These are phyloP conservation scores for Diaporthe sp. DNA, from an alignment of 2,329 filamentous ascomycete genomes.

Conservation along the genomic window DNA sequence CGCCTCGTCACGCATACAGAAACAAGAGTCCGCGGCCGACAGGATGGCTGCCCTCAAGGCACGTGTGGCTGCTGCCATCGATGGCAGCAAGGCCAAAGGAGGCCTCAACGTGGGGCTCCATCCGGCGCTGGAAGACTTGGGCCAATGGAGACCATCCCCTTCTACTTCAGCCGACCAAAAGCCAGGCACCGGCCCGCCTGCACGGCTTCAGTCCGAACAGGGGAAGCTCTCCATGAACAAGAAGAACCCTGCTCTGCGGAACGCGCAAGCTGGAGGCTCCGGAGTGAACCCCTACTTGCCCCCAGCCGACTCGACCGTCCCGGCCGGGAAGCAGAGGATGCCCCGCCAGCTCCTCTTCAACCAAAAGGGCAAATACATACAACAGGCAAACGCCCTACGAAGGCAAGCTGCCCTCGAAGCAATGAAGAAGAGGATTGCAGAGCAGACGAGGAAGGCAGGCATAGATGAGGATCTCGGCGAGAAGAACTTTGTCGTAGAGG, in stretches of 20 bases:
- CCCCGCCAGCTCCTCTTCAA: conserved; percentile 89
- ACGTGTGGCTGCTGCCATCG: conserved; percentile 80
- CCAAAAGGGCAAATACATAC: conserved; percentile 96
- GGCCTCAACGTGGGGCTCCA: conserved; percentile 82
- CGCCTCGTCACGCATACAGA: conserved; percentile 63
- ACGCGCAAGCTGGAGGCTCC: conserved; percentile 17
- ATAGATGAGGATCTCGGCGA: conserved; percentile 93
- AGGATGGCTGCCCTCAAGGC: conserved; percentile 82
- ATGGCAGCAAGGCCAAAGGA: conserved; percentile 68
- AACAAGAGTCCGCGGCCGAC: conserved; percentile 69
- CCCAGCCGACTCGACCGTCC: conserved; percentile 73
- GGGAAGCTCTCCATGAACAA: conserved; percentile 32
- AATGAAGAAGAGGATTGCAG: conserved; percentile 94
- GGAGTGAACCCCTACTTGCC: conserved; percentile 85
- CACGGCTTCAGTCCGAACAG: conserved; percentile 40
- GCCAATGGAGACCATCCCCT: conserved; percentile 55
- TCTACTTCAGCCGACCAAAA: conserved; percentile 48
- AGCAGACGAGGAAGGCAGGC: conserved; percentile 86
- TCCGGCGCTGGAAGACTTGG: conserved; percentile 74
- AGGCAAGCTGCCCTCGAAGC: conserved; percentile 89
- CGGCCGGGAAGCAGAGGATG: conserved; percentile 71
- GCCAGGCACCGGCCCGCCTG: conserved; percentile 43
- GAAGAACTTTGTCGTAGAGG: conserved; percentile 86
- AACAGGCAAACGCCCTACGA: conserved; percentile 89
- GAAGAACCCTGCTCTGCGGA: conserved; percentile 21